Percentiles rank a stretch among this genome's conserved stretches.
Evolutionary conservation across 352 stramenopile genomes (phyloP).

Genomic region (Pythium monospermum): DNA sequence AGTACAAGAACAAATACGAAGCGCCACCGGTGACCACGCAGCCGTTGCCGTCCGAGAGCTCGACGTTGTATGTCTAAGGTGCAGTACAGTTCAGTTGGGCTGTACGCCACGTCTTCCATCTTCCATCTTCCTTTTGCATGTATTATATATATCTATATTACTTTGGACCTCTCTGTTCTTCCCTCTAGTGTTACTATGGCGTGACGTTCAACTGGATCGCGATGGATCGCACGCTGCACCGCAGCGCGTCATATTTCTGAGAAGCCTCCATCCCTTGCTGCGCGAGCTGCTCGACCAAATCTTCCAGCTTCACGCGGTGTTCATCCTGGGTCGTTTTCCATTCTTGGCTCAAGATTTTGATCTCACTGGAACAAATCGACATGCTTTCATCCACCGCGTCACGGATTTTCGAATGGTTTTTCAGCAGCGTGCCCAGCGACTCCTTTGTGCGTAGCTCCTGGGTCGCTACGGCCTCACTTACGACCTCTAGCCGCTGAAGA

Average conservation of each 20-base stretch:
- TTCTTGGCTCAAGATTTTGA: conserved; percentile 40
- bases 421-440: conserved; percentile 36
- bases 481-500: conserved; percentile 37
- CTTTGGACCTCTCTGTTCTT: too few relatives aligned
- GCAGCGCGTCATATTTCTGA: conserved; percentile 30
- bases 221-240: conserved; percentile 34
- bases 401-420: conserved; percentile 46
- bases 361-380: conserved; percentile 49
- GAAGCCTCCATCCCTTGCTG: conserved; percentile 5
- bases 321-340: conserved; percentile 29
- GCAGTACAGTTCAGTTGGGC: too few relatives aligned
- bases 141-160: conserved; percentile 20
- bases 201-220: conserved; percentile 36
- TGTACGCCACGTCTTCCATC: background rate
- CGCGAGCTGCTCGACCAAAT: conserved; percentile 3
- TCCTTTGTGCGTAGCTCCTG: conserved; percentile 44
- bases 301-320: conserved; percentile 14
- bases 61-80: conserved; percentile 39
- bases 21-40: conserved; percentile 27
- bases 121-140: background rate
- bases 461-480: conserved; percentile 29
- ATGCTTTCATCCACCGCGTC: conserved; percentile 53
- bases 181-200: too few relatives aligned
- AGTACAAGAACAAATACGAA: conserved; percentile 75
- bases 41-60: conserved; percentile 15